Evolutionary conservation across 495 filamentous ascomycete genomes (phyloP), one percentile per base, ranked within the genome.

Genomic region (Aspergillus panamensis): DNA sequence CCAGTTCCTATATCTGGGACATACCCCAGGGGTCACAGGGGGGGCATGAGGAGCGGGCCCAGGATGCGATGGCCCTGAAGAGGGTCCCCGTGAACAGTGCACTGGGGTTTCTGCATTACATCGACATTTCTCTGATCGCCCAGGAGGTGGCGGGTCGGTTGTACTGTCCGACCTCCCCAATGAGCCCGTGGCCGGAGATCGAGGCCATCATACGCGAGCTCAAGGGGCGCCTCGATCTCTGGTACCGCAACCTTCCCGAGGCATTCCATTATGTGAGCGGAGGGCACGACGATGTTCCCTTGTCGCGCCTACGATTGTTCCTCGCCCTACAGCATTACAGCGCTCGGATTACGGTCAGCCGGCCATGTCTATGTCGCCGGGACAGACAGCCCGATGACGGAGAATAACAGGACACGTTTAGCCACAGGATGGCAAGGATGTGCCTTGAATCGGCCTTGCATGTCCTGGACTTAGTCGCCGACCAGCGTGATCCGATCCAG

Each of bases 391-490:
- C n/a, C n/a, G n/a, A n/a, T n/a, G n/a, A n/a, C n/a, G n/a, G n/a
- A n/a, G n/a, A n/a, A n/a, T n/a, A n/a, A n/a, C n/a, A n/a, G n/a
- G n/a, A n/a, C n/a, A n/a, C n/a, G n/a, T n/a, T n/a, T n/a, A n/a
- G n/a, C n/a, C n/a, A n/a, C n/a, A n/a, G n/a, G n/a, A n/a, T n/a
- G n/a, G n/a, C n/a, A n/a, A n/a, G n/a, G n/a, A n/a, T 77, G 21
- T 72, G 74, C 25, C 80, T 84, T 86, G 84, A 60, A 67, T 86
- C 13, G 56, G 70, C 12, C 74, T 80, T 8, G 83, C 83, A 3
- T 65, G 68, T n/a, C 63, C 74, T 6, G 74, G 78, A 51, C 63
- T 85, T 1, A 64, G 70, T 19, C 62, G 84, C 8, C 54, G 86
- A 2, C 77, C 75, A n/a, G n/a, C n/a, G n/a, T 8, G 60, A 73